These are phyloP conservation scores for Fusarium sarcochroum DNA, from an alignment of 2,329 filamentous ascomycete species.

Conservation along the genomic window DNA sequence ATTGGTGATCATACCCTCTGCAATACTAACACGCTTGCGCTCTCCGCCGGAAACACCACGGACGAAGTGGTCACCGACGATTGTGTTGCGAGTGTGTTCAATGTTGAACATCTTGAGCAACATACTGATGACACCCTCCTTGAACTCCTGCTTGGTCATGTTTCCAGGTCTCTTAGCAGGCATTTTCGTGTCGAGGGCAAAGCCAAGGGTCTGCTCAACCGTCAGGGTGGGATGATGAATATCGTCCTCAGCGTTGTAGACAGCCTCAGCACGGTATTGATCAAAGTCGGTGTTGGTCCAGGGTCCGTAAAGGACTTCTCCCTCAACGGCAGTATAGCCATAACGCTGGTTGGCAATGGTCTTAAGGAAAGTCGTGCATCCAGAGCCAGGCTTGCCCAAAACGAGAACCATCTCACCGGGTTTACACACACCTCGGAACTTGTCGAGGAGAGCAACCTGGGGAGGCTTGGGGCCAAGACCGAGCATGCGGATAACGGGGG, in stretches of 20 bases:
- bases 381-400: slow-evolving; percentile 81
- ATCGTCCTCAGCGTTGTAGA: slow-evolving; percentile 86
- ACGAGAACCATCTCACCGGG: slow-evolving; percentile 93
- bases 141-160: slow-evolving; percentile 80
- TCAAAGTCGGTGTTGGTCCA: slow-evolving; percentile 80
- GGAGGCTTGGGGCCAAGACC: slow-evolving; percentile 76
- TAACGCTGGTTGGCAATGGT: slow-evolving; percentile 75
- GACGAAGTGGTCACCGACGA: slow-evolving; percentile 87
- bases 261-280: slow-evolving; percentile 82
- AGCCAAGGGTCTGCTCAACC: slow-evolving; percentile 87
- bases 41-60: slow-evolving; percentile 82
- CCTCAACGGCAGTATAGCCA: slow-evolving; percentile 69
- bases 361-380: slow-evolving; percentile 79
- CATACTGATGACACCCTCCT: slow-evolving; percentile 79
- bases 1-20: slow-evolving; percentile 84
- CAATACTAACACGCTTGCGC: slow-evolving; percentile 79
- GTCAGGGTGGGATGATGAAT: slow-evolving; percentile 88
- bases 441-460: slow-evolving; percentile 80
- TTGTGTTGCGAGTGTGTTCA: slow-evolving; percentile 86
- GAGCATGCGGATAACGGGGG: slow-evolving; percentile 73
- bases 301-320: slow-evolving; percentile 83
- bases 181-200: slow-evolving; percentile 87
- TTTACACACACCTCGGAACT: slow-evolving; percentile 78
- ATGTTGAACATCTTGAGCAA: slow-evolving; percentile 95
- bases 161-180: slow-evolving; percentile 84